Conservation (phyloP, 306 rosid genomes). For the Sophora flavescens region DNA sequence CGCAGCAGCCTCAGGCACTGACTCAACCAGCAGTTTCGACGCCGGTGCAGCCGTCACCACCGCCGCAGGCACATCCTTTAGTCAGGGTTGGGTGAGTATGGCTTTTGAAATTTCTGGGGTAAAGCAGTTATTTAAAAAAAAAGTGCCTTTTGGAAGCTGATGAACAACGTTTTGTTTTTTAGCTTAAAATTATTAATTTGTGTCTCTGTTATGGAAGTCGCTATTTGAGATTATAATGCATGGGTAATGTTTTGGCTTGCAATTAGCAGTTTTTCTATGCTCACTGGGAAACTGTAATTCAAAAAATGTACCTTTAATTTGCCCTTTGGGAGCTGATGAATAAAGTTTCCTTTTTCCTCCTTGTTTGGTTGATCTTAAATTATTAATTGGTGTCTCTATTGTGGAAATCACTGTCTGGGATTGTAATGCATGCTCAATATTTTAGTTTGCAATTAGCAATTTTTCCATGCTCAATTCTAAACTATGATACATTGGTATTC, state of each 20-base stretch:
- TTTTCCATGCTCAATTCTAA: not conserved
- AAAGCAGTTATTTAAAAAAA: not conserved
- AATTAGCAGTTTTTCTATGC: not conserved
- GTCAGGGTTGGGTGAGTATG: slow-evolving; percentile 74
- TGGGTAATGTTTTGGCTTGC: slow-evolving; percentile 1
- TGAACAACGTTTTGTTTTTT: not conserved
- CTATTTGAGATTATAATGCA: slow-evolving; percentile 4
- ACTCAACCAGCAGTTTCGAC: slow-evolving; percentile 40
- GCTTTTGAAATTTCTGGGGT: slow-evolving; percentile 17
- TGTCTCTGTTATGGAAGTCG: not conserved
- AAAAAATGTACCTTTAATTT: no score
- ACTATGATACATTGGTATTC: not conserved
- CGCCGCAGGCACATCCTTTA: slow-evolving; percentile 51
- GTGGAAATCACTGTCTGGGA: slow-evolving; percentile 8
- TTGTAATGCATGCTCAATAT: not conserved
- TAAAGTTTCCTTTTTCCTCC: no score
- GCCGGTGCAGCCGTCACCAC: slow-evolving; percentile 50
- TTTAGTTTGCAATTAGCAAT: slow-evolving; percentile 3
- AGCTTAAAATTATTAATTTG: not conserved
- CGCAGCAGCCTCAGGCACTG: slow-evolving; percentile 46
- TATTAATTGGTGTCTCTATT: not conserved
- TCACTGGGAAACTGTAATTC: not conserved
- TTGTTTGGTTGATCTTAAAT: no score
- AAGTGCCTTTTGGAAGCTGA: slow-evolving; percentile 3
- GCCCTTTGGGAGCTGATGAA: no score